Conservation (phyloP, 2,329 filamentous ascomycete genomes). For the Aspergillus melleus region DNA sequence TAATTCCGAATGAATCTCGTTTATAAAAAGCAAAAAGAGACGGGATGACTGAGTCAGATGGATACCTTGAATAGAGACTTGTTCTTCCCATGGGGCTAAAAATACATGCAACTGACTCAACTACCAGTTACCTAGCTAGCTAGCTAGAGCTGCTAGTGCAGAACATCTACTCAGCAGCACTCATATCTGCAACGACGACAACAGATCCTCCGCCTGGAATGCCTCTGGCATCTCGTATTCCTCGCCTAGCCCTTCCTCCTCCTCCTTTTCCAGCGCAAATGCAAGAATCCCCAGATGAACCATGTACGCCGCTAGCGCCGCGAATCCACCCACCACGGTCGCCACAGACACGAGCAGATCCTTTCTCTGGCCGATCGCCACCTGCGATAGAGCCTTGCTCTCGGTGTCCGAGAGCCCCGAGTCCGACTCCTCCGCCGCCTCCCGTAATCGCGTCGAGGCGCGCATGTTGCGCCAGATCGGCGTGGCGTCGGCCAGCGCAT, state of each 20-base stretch:
- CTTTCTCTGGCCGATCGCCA: constrained; percentile 27
- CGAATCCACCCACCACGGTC: constrained; percentile 34
- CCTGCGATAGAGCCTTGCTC: constrained; percentile 24
- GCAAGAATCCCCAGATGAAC: constrained; percentile 31
- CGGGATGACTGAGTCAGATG: not conserved
- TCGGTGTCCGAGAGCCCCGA: constrained; percentile 27
- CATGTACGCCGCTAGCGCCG: constrained; percentile 40
- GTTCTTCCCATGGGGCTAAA: not conserved
- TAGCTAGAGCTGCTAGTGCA: not conserved
- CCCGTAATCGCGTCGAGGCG: constrained; percentile 38
- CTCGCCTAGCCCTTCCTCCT: constrained; percentile 18
- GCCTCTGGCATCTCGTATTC: not conserved
- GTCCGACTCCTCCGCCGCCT: constrained; percentile 28
- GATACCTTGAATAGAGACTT: not conserved
- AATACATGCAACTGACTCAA: not conserved
- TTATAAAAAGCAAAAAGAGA: too few species aligned
- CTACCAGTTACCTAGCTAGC: not conserved
- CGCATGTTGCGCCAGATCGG: constrained; percentile 40
- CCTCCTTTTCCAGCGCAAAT: constrained; percentile 7
- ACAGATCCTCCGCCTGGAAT: constrained; percentile 17
- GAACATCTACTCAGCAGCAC: not conserved
- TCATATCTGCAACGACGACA: constrained; percentile 5
- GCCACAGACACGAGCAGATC: constrained; percentile 39
- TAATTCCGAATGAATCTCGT: too few species aligned
- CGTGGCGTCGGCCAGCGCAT: constrained; percentile 37